Base-by-base conservation (phyloP, 192 early-diverging fungal species). In the Gonapodya prolifera region DNA sequence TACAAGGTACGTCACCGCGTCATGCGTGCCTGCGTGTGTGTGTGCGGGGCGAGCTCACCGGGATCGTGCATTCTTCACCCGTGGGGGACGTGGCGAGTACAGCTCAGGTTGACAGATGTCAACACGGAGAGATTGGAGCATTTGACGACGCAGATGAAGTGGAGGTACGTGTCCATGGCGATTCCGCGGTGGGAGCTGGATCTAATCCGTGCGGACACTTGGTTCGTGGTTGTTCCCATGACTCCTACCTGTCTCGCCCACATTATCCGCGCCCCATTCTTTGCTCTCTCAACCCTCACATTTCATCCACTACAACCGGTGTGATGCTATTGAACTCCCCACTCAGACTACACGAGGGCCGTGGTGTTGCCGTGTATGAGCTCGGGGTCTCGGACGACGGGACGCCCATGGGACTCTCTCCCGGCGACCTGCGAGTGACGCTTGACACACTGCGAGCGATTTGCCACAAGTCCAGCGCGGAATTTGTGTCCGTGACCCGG, bases 381-480 rank as follows among this genome's bases (percentile, higher is more conserved):
- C 87, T 98, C 2, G 96, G 95, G 33, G 95, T 98, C 0, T 85
- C 87, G 16, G 96, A 98, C 78, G 84, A 93, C 45, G 96, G 96
- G 17, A 86, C 84, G 1, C 86, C 95, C 77, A 87, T 94, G 1
- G 96, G 91, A 0, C 84, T 93, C 1, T 83, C 85, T 29, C 80
- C 83, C 2, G 31, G 80, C 32, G 92, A 94, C 35, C 86, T 93
- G 82, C 80, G 84, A 8, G 75, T 79, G 1, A 89, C 92, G 0
- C 75, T 94, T 23, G 82, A 81, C 16, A 92, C 91, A 0, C 80
- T 93, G 0, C 79, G 80, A n/a, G 78, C 80, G 30, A 94, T 94
- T 91, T 89, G 89, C 16, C 78, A 76, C 18, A 82, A 83, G 18
- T 79, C 92, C 1, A 80, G 85, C 28, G 93, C 93, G 0, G 91